These are phyloP conservation scores for Ambrosiella xylebori DNA, from an alignment of 2,329 filamentous ascomycete species.

Conservation along the genomic window DNA sequence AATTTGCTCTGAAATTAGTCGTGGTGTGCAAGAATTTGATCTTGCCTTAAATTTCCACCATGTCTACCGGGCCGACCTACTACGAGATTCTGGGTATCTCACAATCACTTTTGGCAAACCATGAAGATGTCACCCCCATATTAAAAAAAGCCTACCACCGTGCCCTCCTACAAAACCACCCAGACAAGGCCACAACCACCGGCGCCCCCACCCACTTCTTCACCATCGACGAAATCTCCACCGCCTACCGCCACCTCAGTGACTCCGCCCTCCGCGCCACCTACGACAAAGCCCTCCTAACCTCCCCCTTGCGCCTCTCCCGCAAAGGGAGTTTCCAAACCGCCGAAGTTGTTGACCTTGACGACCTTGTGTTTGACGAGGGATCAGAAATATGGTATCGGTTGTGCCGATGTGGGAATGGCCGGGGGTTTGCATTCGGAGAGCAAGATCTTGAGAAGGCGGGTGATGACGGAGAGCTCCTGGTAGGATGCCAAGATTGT, in stretches of 20 bases:
- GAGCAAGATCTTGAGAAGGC: constrained; percentile 44
- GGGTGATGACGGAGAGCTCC: constrained; percentile 39
- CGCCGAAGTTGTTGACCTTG: constrained; percentile 46
- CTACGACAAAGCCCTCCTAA: constrained; percentile 36
- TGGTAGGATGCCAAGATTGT: constrained; percentile 49
- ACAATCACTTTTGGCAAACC: constrained; percentile 27
- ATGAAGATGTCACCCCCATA: constrained; percentile 27
- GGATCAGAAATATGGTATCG: constrained; percentile 33
- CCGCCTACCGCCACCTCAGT: constrained; percentile 40
- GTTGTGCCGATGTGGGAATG: constrained; percentile 46
- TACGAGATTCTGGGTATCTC: constrained; percentile 45
- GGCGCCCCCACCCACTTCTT: constrained; percentile 18
- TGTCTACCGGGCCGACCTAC: constrained; percentile 27
- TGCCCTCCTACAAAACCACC: constrained; percentile 48
- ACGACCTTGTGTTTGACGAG: constrained; percentile 42
- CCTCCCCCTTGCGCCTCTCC: constrained; percentile 15
- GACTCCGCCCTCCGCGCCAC: constrained; percentile 28
- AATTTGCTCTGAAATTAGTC: not conserved
- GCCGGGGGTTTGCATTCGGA: constrained; percentile 38
- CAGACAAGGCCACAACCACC: constrained; percentile 31
- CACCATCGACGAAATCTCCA: constrained; percentile 46
- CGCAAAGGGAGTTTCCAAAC: constrained; percentile 33
- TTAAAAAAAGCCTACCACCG: constrained; percentile 48
- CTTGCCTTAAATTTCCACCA: not conserved
- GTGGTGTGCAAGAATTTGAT: not conserved